Evolutionary conservation across 163 green algal species (phyloP), one percentile per base, ranked within the genome.

Genomic region (Dunaliella salina): DNA sequence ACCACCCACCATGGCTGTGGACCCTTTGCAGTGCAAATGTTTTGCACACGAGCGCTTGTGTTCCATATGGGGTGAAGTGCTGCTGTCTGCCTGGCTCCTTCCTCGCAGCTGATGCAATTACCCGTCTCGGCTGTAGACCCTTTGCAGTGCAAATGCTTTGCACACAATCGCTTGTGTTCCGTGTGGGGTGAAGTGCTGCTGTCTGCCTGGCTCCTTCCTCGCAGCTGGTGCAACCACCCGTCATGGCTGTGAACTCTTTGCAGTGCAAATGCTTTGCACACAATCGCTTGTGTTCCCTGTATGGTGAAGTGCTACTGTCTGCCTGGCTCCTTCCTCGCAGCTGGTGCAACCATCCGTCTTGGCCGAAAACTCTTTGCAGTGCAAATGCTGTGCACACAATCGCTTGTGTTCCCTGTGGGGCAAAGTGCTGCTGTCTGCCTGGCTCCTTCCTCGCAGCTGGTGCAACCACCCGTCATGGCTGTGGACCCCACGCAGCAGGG

Each of bases 401-500:
- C n/a, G 8, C 40, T 8, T 50, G 8, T 50, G 40, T 50, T n/a
- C n/a, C n/a, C 40, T 50, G 8, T 50, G n/a, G n/a, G n/a, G n/a
- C 40, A 50, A 50, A 50, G 40, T 50, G 40, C 8, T 8, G 8
- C 40, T 50, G 40, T 50, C 40, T 50, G 40, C 40, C 8, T 50
- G 40, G 40, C 8, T 50, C 40, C 8, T 50, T 50, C 75, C n/a
- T n/a, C 20, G 63, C 63, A 75, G 63, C 24, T 75, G 63, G 63
- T 75, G 63, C 63, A 75, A 12, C 63, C 63, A 5, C 63, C 63
- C 63, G 63, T 75, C 63, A 75, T 75, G 63, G 63, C 75, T 40
- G 18, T 82, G 75, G 75, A 50, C 18, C 35, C 35, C 20, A 45
- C 34, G 33, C 34, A 45, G 25, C 34, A 85, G 87, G 83, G 80